Percentiles rank a stretch among this genome's conserved stretches.
Evolutionary conservation across 805 yeast genomes (phyloP).

Genomic region (Lachancea kluyveri): DNA sequence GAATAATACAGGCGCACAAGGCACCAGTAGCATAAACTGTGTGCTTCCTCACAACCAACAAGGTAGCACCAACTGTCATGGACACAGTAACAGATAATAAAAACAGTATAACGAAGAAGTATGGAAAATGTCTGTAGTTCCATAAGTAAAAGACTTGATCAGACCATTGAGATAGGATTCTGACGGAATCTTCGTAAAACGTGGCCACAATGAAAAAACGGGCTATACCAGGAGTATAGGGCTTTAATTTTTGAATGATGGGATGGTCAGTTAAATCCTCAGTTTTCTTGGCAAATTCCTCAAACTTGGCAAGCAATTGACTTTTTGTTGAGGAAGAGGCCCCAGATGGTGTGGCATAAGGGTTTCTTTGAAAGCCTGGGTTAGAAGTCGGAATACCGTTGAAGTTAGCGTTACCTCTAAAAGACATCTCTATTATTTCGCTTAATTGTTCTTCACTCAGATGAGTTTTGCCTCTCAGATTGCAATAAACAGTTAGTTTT

Average conservation of each 20-base stretch:
- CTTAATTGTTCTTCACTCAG: slow-evolving; percentile 8
- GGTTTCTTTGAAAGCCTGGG: slow-evolving; percentile 11
- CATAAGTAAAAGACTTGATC: slow-evolving; percentile 84
- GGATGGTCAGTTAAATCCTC: slow-evolving; percentile 51
- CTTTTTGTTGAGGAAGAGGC: slow-evolving; percentile 1
- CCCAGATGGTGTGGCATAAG: slow-evolving; percentile 4
- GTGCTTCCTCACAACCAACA: slow-evolving; percentile 63
- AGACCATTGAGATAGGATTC: slow-evolving; percentile 83
- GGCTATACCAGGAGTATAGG: slow-evolving; percentile 82
- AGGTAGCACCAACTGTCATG: slow-evolving; percentile 69
- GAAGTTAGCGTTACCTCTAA: slow-evolving; percentile 18
- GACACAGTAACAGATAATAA: slow-evolving; percentile 54
- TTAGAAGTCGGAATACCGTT: slow-evolving; percentile 14
- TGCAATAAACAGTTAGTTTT: too few species aligned
- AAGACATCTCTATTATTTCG: slow-evolving; percentile 16
- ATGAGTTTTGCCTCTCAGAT: too few species aligned
- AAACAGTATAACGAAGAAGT: slow-evolving; percentile 69
- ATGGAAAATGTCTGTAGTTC: slow-evolving; percentile 73
- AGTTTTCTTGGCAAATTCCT: slow-evolving; percentile 43
- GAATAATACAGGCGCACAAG: slow-evolving; percentile 61
- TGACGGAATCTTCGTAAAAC: slow-evolving; percentile 79
- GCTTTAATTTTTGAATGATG: slow-evolving; percentile 44
- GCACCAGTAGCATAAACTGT: slow-evolving; percentile 66
- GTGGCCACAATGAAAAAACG: slow-evolving; percentile 90
- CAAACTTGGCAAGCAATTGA: slow-evolving; percentile 34